phyloP scores from a whole-genome alignment of 805 yeast species.

The Lachancea fermentati region DNA sequence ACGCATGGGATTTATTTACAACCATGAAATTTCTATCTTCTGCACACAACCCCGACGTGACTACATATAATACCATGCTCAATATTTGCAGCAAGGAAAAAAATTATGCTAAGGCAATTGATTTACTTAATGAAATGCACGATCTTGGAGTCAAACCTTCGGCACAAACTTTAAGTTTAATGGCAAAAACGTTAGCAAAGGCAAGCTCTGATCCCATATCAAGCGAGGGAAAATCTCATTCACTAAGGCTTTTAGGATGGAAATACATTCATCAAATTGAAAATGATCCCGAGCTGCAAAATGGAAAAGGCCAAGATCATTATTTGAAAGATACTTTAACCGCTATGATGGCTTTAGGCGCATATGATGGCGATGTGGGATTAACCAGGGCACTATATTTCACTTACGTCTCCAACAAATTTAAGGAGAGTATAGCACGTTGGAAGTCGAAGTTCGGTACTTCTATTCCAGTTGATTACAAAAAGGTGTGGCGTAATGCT shows the following conservation, averaged over 20 bases:
- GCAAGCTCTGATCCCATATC: slow-evolving; percentile 23
- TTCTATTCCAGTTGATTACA: slow-evolving; percentile 2
- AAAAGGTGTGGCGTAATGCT: slow-evolving; percentile 23
- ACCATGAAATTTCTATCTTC: slow-evolving; percentile 76
- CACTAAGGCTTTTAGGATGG: slow-evolving; percentile 56
- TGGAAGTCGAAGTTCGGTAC: slow-evolving; percentile 9
- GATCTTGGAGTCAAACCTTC: slow-evolving; percentile 21
- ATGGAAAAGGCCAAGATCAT: slow-evolving; percentile 7
- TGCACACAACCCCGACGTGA: slow-evolving; percentile 58
- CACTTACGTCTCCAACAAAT: slow-evolving; percentile 37
- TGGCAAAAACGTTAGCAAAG: slow-evolving; percentile 26
- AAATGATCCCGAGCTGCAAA: slow-evolving; percentile 27
- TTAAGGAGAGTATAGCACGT: slow-evolving; percentile 9
- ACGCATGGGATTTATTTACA: slow-evolving; percentile 72
- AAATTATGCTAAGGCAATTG: slow-evolving; percentile 69
- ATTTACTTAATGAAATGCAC: slow-evolving; percentile 67
- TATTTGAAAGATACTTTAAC: slow-evolving; percentile 14
- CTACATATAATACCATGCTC: slow-evolving; percentile 68
- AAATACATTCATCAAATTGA: slow-evolving; percentile 62
- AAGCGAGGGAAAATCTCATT: slow-evolving; percentile 27
- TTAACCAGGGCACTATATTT: slow-evolving; percentile 63
- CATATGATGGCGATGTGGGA: slow-evolving; percentile 70
- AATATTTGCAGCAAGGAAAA: slow-evolving; percentile 55
- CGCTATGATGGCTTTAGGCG: slow-evolving; percentile 69
- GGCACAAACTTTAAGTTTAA: slow-evolving; percentile 16